Percentiles rank a stretch among this genome's conserved stretches.
phyloP scores from a whole-genome alignment of 176 grass and related monocot genomes.

The Coix lacrymajobi region DNA sequence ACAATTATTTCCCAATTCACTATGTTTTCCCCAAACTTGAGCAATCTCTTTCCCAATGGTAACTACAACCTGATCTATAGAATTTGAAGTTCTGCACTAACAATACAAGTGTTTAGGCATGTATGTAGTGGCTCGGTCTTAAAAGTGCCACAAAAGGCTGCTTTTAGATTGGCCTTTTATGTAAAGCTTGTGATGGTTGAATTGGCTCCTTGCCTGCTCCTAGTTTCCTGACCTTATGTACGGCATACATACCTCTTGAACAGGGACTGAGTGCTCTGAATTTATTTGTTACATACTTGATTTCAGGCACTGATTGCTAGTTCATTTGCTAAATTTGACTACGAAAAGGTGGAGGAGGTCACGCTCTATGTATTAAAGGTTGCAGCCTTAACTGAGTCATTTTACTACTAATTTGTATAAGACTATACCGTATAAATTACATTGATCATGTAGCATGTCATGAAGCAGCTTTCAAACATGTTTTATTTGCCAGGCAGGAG shows the following conservation, averaged over 20 bases:
- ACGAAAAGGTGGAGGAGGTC: slow-evolving; percentile 55
- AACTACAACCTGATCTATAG: background rate
- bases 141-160: background rate
- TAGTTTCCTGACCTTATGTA: background rate
- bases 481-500: slow-evolving; percentile 50
- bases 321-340: slow-evolving; percentile 64
- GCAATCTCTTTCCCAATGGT: background rate
- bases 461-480: slow-evolving; percentile 6
- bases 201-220: background rate
- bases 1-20: background rate
- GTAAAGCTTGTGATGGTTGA: background rate
- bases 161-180: background rate
- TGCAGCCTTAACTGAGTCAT: background rate
- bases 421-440: background rate
- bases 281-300: slow-evolving; percentile 8
- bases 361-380: slow-evolving; percentile 55
- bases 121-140: background rate
- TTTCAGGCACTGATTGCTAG: slow-evolving; percentile 63
- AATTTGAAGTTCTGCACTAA: background rate
- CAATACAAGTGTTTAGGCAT: background rate
- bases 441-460: slow-evolving; percentile 6
- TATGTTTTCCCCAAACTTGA: background rate
- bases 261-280: background rate
- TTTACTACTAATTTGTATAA: slow-evolving; percentile 6
- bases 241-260: background rate